Base-by-base conservation (phyloP, 1,139 yeast species). In the Scheffersomyces lignicola region DNA sequence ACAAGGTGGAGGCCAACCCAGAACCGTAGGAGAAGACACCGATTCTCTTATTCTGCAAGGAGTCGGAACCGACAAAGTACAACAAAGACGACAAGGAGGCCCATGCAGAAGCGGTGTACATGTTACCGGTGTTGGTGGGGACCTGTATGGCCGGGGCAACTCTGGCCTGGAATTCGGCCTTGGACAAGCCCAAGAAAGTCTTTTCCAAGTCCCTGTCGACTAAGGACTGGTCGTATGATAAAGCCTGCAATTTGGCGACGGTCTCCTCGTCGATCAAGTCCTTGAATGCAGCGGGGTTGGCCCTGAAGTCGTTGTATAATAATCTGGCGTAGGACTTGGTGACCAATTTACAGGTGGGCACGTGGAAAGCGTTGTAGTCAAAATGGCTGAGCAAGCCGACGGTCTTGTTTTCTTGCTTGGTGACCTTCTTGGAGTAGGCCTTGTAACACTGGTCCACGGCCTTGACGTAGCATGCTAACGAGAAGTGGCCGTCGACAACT, bases 11-110 rank as follows among this genome's bases (percentile, higher is more conserved):
- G 33, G 99, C 98, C 46, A 92, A 78, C 54, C 99, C 99, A 18
- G 98, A 92, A 47, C 99, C 99, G 65, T 94, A 94, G 17, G 98
- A 92, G 73, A 90, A 94, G 50, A 90, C 61, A 53, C 96, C 95
- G 54, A 94, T 73, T 64, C 97, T 82, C 74, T 90, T 88, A 53
- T 77, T 78, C 60, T 81, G 87, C 51, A 90, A 76, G 36, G 76
- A 68, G 34, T 82, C 94, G 37, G 78, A 73, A 31, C 89, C 92
- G 45, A 83, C 86, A 56, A 71, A 83, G 58, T 77, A 80, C 51
- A 94, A 71, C 45, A 88, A 69, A 11, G 98, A 90, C 23, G 92
- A 77, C 44, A 94, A 75, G 7, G 96, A 79, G 30, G 95, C 83
- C 79, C 88, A 94, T 36, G 89, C 80, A 29, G 96, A 87, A 45